Percentiles rank a stretch among this genome's conserved stretches.
Conservation (phyloP, 2,329 filamentous ascomycete species). For the Malbranchea zuffiana region DNA sequence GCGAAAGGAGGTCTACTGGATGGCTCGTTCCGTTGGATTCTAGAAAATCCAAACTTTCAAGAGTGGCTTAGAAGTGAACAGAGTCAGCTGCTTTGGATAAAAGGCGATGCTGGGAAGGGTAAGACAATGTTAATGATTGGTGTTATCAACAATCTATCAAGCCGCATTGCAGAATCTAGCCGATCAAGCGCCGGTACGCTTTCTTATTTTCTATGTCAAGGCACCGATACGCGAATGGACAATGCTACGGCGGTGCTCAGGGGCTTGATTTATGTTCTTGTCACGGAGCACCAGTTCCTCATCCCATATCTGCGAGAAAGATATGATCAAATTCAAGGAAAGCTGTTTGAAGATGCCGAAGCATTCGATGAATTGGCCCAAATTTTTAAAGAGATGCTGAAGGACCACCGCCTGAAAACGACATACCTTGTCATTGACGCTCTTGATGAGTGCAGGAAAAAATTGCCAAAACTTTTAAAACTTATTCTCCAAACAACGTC, state of each 20-base stretch:
- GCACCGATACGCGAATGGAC: slow-evolving; percentile 28
- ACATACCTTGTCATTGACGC: slow-evolving; percentile 37
- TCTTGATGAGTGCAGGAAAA: slow-evolving; percentile 36
- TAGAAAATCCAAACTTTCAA: slow-evolving; percentile 16
- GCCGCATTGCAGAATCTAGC: too few relatives aligned
- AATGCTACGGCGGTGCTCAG: slow-evolving; percentile 33
- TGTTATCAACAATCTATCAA: slow-evolving; percentile 20
- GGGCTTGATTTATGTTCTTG: slow-evolving; percentile 35
- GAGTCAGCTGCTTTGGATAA: slow-evolving; percentile 23
- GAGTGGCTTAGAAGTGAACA: slow-evolving; percentile 14
- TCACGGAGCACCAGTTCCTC: slow-evolving; percentile 25
- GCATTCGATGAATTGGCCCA: slow-evolving; percentile 27
- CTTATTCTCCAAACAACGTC: too few relatives aligned
- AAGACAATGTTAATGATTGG: slow-evolving; percentile 32
- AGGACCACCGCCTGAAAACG: too few relatives aligned
- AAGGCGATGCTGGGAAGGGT: slow-evolving; percentile 28
- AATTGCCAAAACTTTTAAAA: slow-evolving; percentile 25
- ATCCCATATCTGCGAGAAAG: slow-evolving; percentile 26
- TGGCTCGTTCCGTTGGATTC: slow-evolving; percentile 17
- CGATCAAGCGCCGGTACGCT: slow-evolving; percentile 7
- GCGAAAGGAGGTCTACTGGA: slow-evolving; percentile 16
- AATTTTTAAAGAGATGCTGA: slow-evolving; percentile 35
- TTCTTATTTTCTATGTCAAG: slow-evolving; percentile 33
- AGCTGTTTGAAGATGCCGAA: slow-evolving; percentile 32
- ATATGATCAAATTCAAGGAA: slow-evolving; percentile 26